Base-by-base conservation (phyloP, 129 eudicot genomes). In the Tagetes patula region DNA sequence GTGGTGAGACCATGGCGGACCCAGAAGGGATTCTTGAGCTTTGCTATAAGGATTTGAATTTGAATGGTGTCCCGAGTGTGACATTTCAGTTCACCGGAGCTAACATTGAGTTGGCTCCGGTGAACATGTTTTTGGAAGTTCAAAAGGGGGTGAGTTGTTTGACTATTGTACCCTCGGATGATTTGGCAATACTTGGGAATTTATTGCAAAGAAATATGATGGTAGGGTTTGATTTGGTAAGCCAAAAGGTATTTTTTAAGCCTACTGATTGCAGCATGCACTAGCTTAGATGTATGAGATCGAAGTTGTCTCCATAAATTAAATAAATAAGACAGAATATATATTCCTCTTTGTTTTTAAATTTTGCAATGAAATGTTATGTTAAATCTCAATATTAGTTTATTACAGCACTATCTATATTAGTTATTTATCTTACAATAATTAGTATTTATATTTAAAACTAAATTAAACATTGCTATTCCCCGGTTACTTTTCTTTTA, bases 221-320 rank as follows among this genome's bases (percentile, higher is more conserved):
- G 73, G 73, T 88, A 13, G 88, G 88, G 3, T 88, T 73, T 82
- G 95, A 88, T 79, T 69, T 79, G 67, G 67, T 69, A 0, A 80
- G 69, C 2, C 77, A 82, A 6, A 65, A 33, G 45, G 74, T 88
- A 4, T 81, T 76, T 0, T 88, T 88, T 54, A 83, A 53, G 74
- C 85, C 83, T 3, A 55, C 87, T 9, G 84, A 83, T 38, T 88
- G 91, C 60, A 36, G 39, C n/a, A 54, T 40, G 71, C 5, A 64
- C 33, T 8, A 7, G 56, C 0, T 52, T 42, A 27, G 12, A 59
- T 31, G 48, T 49, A 43, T 60, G 75, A 61, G 71, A n/a, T n/a
- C n/a, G n/a, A 5, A 34, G 37, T 37, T 74, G 20, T 48, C 60
- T 74, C 32, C 71, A 10, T 37, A 6, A 74, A 49, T 64, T 37